Evolutionary conservation across 257 asterid species (phyloP).

Genomic region (Galeopsis tetrahit): DNA sequence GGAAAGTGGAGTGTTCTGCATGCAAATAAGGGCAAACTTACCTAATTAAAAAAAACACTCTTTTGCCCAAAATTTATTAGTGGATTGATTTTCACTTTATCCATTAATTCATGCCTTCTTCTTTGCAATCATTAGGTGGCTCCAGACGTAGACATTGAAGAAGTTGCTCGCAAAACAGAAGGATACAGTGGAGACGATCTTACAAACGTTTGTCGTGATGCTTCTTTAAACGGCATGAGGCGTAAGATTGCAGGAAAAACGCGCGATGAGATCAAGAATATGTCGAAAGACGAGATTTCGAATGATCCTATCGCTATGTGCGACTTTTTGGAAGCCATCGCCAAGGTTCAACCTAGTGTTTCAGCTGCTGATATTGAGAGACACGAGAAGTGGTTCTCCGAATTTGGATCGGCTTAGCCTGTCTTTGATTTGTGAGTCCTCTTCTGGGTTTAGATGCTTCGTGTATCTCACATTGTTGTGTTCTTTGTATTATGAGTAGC

Average conservation of each 20-base stretch:
- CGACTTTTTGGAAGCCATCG: slow-evolving; percentile 84
- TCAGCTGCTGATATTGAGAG: slow-evolving; percentile 89
- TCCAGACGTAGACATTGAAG: slow-evolving; percentile 88
- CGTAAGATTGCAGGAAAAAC: slow-evolving; percentile 93
- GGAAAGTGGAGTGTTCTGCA: no score
- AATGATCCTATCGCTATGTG: slow-evolving; percentile 96
- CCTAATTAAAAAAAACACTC: no score
- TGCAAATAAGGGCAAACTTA: no score
- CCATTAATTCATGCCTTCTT: not conserved
- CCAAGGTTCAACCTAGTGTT: slow-evolving; percentile 95
- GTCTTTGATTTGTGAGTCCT: not conserved
- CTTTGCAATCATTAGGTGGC: slow-evolving; percentile 64
- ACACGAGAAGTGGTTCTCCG: slow-evolving; percentile 95
- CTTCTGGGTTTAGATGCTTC: not conserved
- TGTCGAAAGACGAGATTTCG: slow-evolving; percentile 92
- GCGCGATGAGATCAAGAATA: slow-evolving; percentile 84
- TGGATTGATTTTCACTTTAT: not conserved
- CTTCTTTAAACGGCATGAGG: slow-evolving; percentile 92
- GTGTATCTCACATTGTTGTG: not conserved
- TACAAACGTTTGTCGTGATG: slow-evolving; percentile 93
- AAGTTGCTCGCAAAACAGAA: slow-evolving; percentile 88
- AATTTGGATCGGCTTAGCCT: slow-evolving; percentile 82
- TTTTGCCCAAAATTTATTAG: no score
- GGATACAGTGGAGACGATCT: slow-evolving; percentile 99
- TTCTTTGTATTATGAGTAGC: slow-evolving; percentile 11